Percentiles rank a stretch among this genome's conserved stretches.
Conservation (phyloP, 2,329 filamentous ascomycete species). For the Metarhizium sp. region DNA sequence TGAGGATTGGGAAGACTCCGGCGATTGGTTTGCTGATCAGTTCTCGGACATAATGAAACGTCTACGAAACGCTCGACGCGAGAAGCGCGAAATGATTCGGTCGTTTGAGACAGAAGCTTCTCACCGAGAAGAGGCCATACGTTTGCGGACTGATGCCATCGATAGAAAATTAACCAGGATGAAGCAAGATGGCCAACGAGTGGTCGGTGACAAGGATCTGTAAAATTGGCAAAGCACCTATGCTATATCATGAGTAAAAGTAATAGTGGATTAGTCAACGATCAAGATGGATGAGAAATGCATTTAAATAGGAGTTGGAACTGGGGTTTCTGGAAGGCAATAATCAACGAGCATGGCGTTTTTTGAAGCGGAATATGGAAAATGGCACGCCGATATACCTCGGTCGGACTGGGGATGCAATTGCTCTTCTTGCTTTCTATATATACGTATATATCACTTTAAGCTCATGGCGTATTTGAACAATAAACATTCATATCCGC, state of each 20-base stretch:
- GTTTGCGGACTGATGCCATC: slow-evolving; percentile 43
- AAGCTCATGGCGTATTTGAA: background rate
- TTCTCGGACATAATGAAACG: slow-evolving; percentile 40
- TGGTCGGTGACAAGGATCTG: slow-evolving; percentile 36
- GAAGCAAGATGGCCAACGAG: slow-evolving; percentile 45
- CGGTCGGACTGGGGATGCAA: background rate
- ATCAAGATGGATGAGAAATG: background rate
- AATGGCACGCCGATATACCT: background rate
- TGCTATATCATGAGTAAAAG: background rate
- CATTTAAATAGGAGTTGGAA: background rate
- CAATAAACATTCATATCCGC: slow-evolving; percentile 25
- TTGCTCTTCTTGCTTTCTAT: slow-evolving; percentile 6
- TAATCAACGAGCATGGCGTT: slow-evolving; percentile 1
- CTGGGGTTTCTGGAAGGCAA: background rate
- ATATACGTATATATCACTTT: background rate
- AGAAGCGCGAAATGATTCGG: slow-evolving; percentile 39
- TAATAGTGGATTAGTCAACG: background rate
- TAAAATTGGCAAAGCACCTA: background rate
- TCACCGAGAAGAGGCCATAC: slow-evolving; percentile 42
- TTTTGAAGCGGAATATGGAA: background rate
- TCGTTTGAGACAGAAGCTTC: slow-evolving; percentile 48
- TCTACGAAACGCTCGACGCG: slow-evolving; percentile 37
- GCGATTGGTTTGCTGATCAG: slow-evolving; percentile 50
- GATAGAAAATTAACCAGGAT: slow-evolving; percentile 44
- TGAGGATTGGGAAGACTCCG: slow-evolving; percentile 48